Percentiles rank a stretch among this genome's conserved stretches.
Evolutionary conservation across 192 early-diverging fungal genomes (phyloP).

Genomic region (Umbelopsis isabellina): DNA sequence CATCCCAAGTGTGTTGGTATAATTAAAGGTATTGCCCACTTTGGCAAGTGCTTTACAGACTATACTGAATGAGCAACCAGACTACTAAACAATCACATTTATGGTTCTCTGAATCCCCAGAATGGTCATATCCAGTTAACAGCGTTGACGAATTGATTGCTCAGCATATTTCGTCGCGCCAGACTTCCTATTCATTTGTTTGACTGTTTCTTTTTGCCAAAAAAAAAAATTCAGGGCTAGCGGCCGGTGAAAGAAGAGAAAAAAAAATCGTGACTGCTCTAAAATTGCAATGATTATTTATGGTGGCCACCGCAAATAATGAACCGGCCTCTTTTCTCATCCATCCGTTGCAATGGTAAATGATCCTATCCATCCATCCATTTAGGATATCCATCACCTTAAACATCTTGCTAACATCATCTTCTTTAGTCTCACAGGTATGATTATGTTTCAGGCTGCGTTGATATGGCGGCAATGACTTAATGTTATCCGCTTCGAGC

Average conservation of each 20-base stretch:
- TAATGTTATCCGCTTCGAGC: constrained; percentile 18
- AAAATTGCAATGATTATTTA: constrained; percentile 17
- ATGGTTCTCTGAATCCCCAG: too few species aligned
- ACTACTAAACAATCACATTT: too few species aligned
- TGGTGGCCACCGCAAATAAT: neutral
- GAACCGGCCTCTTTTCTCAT: constrained; percentile 17
- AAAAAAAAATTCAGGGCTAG: neutral
- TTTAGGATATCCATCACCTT: neutral
- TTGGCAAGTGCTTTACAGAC: too few species aligned
- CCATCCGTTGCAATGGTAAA: constrained; percentile 24
- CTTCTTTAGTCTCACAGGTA: constrained; percentile 24
- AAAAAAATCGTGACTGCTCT: constrained; percentile 15
- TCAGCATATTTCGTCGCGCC: too few species aligned
- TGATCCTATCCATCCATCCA: constrained; percentile 30
- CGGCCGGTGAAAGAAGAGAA: constrained; percentile 1
- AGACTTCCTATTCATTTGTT: too few species aligned
- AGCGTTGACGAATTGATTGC: too few species aligned
- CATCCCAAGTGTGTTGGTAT: too few species aligned
- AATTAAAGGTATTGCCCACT: too few species aligned
- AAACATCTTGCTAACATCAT: constrained; percentile 10
- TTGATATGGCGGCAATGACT: constrained; percentile 12
- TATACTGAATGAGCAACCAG: too few species aligned
- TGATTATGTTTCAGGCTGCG: constrained; percentile 16
- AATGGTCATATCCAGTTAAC: too few species aligned
- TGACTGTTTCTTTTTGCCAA: too few species aligned